Evolutionary conservation across 805 yeast species (phyloP), one percentile per base, ranked within the genome.

Genomic region (Danielia oregonensis): DNA sequence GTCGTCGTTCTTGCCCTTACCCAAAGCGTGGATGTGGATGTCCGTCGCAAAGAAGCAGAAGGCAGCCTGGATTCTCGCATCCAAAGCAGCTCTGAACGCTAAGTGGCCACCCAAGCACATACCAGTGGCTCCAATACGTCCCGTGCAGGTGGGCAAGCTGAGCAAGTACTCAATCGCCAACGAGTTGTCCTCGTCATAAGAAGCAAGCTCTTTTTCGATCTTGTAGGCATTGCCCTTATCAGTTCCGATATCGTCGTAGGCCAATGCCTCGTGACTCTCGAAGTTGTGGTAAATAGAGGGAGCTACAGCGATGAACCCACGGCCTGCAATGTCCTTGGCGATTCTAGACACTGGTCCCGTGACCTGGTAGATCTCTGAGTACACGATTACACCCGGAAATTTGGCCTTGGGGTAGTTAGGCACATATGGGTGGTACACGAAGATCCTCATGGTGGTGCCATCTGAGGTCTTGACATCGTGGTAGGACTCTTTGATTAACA

Each of bases 21-120:
- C 93, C 32, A 85, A 59, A 6, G 80, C 72, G 49, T 72, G 79
- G 39, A 68, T 68, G 54, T 85, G 93, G 51, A 85, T 79, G 50
- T 84, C 93, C 5, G 94, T 84, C 10, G 87, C 85, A 62, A 84
- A 84, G 61, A 82, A 84, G 42, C 88, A 78, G 13, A 82, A 83
- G 8, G 81, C 72, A 12, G 89, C 86, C 9, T 65, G 62, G 29
- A 84, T 76, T 37, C 86, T 61, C 24, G 70, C 64, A 50, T 83
- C 86, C 44, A 82, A 65, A 2, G 81, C 78, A 2, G 79, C 70
- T 45, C 94, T 67, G 61, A 72, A 82, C 1, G 93, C 91, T 48
- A 83, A 63, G 54, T 84, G 93, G 1, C 93, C 94, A 14, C 93
- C 93, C 24, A 84, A 72, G 55, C 94, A 85, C 93, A 85, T 85